Evolutionary conservation across 768 basidiomycete genomes (phyloP).

Genomic region (Rhizopogon vesiculosus): DNA sequence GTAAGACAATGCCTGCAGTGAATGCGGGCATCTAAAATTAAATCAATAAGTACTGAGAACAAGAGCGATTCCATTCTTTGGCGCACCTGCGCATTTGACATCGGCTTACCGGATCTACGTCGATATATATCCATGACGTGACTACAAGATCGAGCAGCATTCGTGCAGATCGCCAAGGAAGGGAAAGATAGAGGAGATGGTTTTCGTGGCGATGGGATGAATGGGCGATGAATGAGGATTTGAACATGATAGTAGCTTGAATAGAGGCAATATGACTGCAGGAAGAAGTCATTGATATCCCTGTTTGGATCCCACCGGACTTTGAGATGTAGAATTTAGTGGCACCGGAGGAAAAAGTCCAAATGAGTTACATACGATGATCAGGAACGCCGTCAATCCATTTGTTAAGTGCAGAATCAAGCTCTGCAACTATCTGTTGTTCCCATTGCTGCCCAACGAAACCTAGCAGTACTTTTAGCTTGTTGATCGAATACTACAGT

Average conservation of each 20-base stretch:
- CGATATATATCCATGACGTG: constrained; percentile 63
- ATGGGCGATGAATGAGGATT: constrained; percentile 76
- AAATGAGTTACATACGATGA: constrained; percentile 25
- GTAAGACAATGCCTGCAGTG: constrained; percentile 45
- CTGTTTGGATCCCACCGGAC: constrained; percentile 42
- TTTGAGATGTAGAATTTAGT: constrained; percentile 14
- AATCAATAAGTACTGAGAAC: not conserved
- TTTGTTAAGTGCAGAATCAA: constrained; percentile 73
- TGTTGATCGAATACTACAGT: constrained; percentile 66
- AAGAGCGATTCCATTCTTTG: not conserved
- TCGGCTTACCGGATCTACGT: constrained; percentile 23
- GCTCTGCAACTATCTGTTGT: constrained; percentile 60
- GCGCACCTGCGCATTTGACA: constrained; percentile 26
- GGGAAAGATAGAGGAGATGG: constrained; percentile 43
- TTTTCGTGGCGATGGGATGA: constrained; percentile 63
- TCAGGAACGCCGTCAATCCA: constrained; percentile 71
- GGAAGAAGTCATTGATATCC: constrained; percentile 34
- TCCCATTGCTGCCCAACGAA: constrained; percentile 53
- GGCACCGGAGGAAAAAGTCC: not conserved
- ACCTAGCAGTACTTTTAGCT: constrained; percentile 48
- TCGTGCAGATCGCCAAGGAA: constrained; percentile 82
- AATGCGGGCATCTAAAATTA: constrained; percentile 34
- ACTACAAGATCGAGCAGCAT: constrained; percentile 71
- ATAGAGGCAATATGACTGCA: constrained; percentile 49
- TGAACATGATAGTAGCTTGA: constrained; percentile 50